phyloP scores from a whole-genome alignment of 768 basidiomycete species.

The Crepidotus variabilis region DNA sequence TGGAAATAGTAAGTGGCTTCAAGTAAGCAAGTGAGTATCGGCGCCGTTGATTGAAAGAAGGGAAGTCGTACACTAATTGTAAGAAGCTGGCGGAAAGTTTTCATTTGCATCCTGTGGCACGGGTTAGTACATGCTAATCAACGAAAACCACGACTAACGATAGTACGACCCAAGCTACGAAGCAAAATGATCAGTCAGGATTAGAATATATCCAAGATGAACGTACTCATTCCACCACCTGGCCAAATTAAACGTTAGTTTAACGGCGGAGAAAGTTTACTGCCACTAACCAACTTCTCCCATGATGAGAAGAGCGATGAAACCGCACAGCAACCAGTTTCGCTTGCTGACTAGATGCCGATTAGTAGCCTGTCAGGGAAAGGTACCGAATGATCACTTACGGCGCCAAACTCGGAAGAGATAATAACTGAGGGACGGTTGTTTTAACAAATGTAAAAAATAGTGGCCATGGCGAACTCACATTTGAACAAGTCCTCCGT shows the following conservation, averaged over 20 bases:
- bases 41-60: neutral
- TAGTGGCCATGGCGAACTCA: conserved; percentile 15
- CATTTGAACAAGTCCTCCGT: conserved; percentile 50
- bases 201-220: neutral
- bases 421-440: conserved; percentile 36
- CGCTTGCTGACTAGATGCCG: conserved; percentile 34
- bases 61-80: conserved; percentile 28
- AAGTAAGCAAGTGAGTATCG: neutral
- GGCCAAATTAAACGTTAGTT: conserved; percentile 19
- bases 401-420: conserved; percentile 44
- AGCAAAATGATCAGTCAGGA: neutral
- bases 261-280: neutral
- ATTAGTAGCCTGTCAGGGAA: neutral
- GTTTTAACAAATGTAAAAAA: neutral
- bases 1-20: conserved; percentile 43
- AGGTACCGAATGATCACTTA: conserved; percentile 18
- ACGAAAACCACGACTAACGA: conserved; percentile 26
- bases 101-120: conserved; percentile 28
- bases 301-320: conserved; percentile 28
- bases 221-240: conserved; percentile 24
- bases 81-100: conserved; percentile 32
- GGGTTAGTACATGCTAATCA: neutral
- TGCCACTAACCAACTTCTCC: conserved; percentile 10
- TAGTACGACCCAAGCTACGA: conserved; percentile 40
- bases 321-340: conserved; percentile 27